These are phyloP conservation scores for Epichloe sibirici DNA, from an alignment of 2,329 filamentous ascomycete species.

Conservation along the genomic window DNA sequence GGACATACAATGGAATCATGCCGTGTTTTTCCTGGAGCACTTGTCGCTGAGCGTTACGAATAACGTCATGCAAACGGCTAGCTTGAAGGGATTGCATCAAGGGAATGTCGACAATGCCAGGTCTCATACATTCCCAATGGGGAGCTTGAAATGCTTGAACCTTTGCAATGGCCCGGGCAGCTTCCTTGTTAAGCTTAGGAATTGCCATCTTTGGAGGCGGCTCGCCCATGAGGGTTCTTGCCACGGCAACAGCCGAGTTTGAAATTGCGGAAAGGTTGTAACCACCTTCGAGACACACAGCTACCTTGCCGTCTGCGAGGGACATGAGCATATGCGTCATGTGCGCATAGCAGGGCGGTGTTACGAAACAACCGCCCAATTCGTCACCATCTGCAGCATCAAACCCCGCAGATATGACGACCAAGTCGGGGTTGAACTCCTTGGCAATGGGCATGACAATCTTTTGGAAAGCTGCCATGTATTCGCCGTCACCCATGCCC, in stretches of 20 bases:
- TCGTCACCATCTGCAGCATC: slow-evolving; percentile 91
- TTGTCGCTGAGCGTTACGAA: slow-evolving; percentile 65
- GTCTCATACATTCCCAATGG: slow-evolving; percentile 84
- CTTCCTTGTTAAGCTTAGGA: slow-evolving; percentile 44
- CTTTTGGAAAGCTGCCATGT: slow-evolving; percentile 90
- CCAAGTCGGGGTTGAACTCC: slow-evolving; percentile 87
- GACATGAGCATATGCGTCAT: slow-evolving; percentile 99
- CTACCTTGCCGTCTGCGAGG: slow-evolving; percentile 75
- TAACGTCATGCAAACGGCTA: slow-evolving; percentile 63
- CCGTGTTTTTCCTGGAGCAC: slow-evolving; percentile 57
- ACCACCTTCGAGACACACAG: slow-evolving; percentile 87
- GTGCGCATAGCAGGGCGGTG: slow-evolving; percentile 83
- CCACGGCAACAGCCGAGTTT: slow-evolving; percentile 81
- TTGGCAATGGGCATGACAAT: slow-evolving; percentile 92
- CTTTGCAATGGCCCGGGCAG: slow-evolving; percentile 41
- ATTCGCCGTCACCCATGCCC: slow-evolving; percentile 91
- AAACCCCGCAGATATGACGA: slow-evolving; percentile 92
- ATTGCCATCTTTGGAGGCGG: slow-evolving; percentile 56
- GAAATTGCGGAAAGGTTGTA: slow-evolving; percentile 94
- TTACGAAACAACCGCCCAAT: slow-evolving; percentile 84
- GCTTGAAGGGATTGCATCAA: slow-evolving; percentile 40
- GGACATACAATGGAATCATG: slow-evolving; percentile 73
- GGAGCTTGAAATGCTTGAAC: slow-evolving; percentile 50
- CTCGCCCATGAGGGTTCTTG: slow-evolving; percentile 88
- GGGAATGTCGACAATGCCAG: slow-evolving; percentile 44